Evolutionary conservation across 208 protist genomes (phyloP), one percentile per base, ranked within the genome.

Genomic region (Leishmania mexicana): DNA sequence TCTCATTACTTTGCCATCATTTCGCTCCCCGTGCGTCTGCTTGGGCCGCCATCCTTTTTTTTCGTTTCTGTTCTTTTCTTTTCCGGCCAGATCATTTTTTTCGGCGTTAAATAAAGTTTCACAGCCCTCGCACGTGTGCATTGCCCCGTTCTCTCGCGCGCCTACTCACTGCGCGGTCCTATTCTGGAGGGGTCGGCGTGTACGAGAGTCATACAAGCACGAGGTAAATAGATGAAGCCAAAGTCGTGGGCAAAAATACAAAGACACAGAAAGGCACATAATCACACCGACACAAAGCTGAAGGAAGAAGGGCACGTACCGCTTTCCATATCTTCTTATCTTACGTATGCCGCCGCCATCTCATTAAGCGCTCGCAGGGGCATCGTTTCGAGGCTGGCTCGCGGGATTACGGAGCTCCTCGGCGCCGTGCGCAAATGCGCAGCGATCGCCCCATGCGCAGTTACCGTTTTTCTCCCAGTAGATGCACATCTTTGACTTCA

Each of bases 401-500:
- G 85, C 62, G 38, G 85, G 78, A 17, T 74, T 81, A 42, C 86
- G 81, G 5, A 96, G 82, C 84, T 96, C 92, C 45, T 81, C 87
- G n/a, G 87, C 72, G 28, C 93, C 93, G 87, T 96, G 93, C 40
- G 93, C 93, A 79, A 96, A 96, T 31, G 93, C 93, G 79, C 93
- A 96, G 60, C 90, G 88, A 79, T 96, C 93, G 35, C 93, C 93
- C 90, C 90, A 96, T n/a, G 83, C 90, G 86, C 93, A 96, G 71
- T 81, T 85, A n/a, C 91, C 91, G 84, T 90, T 93, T 79, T 94
- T 94, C 79, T 96, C 89, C 89, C 90, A 96, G 86, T 95, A 94
- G 42, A 94, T 94, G 85, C 93, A 96, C 90, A 96, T 94, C 85
- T 96, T 96, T 5, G 91, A 94, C 88, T 96, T 96, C 76, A 84